phyloP scores from a whole-genome alignment of 495 filamentous ascomycete species.

The Choiromyces venosus region DNA sequence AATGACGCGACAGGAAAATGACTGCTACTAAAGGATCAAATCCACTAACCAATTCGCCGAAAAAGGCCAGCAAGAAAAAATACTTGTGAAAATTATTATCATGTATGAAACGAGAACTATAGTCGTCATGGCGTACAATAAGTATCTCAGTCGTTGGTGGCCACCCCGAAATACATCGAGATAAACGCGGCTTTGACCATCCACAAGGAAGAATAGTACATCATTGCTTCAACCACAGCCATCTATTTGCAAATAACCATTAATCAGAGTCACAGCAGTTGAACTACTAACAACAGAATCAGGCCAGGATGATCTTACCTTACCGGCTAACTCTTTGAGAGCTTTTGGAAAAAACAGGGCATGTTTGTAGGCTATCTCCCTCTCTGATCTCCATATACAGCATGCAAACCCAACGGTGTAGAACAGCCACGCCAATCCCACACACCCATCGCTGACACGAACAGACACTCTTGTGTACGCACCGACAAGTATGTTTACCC shows the following conservation, averaged over 20 bases:
- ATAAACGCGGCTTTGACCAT: slow-evolving; percentile 14
- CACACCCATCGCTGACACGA: slow-evolving; percentile 9
- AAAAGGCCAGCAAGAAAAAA: slow-evolving; percentile 9
- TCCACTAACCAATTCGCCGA: slow-evolving; percentile 10
- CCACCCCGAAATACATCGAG: slow-evolving; percentile 17
- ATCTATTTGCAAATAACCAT: neutral
- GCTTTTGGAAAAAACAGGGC: neutral
- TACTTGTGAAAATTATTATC: neutral
- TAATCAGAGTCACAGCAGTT: neutral
- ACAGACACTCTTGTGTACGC: slow-evolving; percentile 1
- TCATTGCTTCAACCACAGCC: neutral
- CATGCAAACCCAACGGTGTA: neutral
- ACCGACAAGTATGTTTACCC: neutral
- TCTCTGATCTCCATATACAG: slow-evolving; percentile 4
- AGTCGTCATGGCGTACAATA: slow-evolving; percentile 3
- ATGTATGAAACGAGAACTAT: slow-evolving; percentile 4
- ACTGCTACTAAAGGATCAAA: neutral
- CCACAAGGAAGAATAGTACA: slow-evolving; percentile 15
- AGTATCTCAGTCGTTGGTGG: slow-evolving; percentile 1
- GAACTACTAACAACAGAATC: neutral
- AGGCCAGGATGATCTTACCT: neutral
- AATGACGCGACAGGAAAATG: neutral
- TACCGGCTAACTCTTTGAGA: neutral
- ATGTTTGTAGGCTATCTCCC: neutral
- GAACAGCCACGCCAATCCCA: slow-evolving; percentile 7